Percentiles rank a stretch among this genome's conserved stretches.
Evolutionary conservation across 2,329 filamentous ascomycete species (phyloP).

Genomic region (Xylaria sp.): DNA sequence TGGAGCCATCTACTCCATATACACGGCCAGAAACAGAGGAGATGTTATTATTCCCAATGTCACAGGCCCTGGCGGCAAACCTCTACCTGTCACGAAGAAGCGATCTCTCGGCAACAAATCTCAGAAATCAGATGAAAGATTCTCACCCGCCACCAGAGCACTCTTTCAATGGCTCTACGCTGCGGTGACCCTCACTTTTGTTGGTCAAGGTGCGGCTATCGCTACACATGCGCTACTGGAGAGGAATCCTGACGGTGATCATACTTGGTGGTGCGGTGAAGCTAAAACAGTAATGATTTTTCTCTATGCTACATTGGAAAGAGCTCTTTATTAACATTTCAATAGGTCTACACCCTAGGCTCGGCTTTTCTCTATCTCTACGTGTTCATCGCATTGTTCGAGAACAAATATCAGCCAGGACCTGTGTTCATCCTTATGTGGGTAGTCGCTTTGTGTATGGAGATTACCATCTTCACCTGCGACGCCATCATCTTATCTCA

Average conservation of each 20-base stretch:
- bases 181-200: constrained; percentile 74
- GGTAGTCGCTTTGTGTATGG: constrained; percentile 73
- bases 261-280: constrained; percentile 43
- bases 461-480: constrained; percentile 72
- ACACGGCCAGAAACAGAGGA: constrained; percentile 57
- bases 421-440: constrained; percentile 81
- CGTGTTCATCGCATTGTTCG: constrained; percentile 83
- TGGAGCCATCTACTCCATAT: constrained; percentile 59
- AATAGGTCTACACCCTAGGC: constrained; percentile 81
- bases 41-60: constrained; percentile 54
- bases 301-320: neutral
- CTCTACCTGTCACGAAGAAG: constrained; percentile 72
- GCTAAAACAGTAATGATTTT: constrained; percentile 40
- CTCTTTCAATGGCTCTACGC: constrained; percentile 78
- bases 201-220: constrained; percentile 75
- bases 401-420: constrained; percentile 81
- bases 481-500: constrained; percentile 72
- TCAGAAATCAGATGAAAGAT: constrained; percentile 44
- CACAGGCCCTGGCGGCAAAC: constrained; percentile 86
- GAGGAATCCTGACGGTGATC: constrained; percentile 40
- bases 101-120: constrained; percentile 55
- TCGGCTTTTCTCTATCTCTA: constrained; percentile 88
- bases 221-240: constrained; percentile 74
- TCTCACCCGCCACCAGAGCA: constrained; percentile 49
- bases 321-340: constrained; percentile 16